phyloP scores from a whole-genome alignment of 1,139 yeast genomes.

The Kodamaea derodonti region DNA sequence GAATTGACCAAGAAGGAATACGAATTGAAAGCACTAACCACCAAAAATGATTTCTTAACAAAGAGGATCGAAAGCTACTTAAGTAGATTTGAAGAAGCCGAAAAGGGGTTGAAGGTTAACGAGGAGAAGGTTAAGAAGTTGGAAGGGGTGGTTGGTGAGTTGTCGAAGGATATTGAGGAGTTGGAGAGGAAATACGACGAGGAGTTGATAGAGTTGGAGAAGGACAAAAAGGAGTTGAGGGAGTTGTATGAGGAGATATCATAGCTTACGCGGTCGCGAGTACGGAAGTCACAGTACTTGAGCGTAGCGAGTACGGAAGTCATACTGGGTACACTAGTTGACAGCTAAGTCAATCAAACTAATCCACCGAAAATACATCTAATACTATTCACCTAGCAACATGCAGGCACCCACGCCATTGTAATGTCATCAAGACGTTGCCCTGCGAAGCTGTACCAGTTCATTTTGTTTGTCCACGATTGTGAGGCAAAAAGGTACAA shows the following conservation, averaged over 20 bases:
- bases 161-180: constrained; percentile 8
- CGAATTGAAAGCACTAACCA: constrained; percentile 10
- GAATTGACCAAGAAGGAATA: constrained; percentile 16
- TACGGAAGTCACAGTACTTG: too few species aligned
- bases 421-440: too few species aligned
- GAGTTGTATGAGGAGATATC: constrained; percentile 9
- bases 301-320: too few species aligned
- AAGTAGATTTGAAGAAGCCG: constrained; percentile 5
- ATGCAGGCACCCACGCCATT: too few species aligned
- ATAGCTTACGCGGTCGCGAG: too few species aligned
- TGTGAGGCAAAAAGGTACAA: too few species aligned
- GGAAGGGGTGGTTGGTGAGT: constrained; percentile 5
- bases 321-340: too few species aligned
- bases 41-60: constrained; percentile 12
- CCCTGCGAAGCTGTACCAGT: too few species aligned
- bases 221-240: constrained; percentile 12
- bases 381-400: too few species aligned
- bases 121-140: constrained; percentile 6
- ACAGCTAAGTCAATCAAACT: too few species aligned
- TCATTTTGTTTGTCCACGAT: too few species aligned
- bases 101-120: constrained; percentile 8
- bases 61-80: constrained; percentile 8
- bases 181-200: constrained; percentile 14
- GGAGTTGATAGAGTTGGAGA: constrained; percentile 5
- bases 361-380: too few species aligned